Evolutionary conservation across 2,329 filamentous ascomycete species (phyloP), one percentile per base, ranked within the genome.

Genomic region (Aspergillus sp.): DNA sequence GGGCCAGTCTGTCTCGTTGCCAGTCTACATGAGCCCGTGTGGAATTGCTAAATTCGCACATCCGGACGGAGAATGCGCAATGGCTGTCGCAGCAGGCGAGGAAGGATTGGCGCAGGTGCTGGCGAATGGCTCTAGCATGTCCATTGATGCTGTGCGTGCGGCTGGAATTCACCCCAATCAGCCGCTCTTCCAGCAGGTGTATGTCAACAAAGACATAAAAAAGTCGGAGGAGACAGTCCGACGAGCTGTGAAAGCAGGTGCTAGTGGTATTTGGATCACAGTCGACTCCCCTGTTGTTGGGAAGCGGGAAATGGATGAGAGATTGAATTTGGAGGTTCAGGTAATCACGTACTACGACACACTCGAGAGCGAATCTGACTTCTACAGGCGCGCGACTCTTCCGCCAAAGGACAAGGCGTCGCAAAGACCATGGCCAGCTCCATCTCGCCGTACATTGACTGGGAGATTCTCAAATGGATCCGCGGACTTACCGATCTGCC

Each of bases 21-120:
- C 79, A 0, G 67, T 81, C 1, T 79, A 75, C 48, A 74, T 80
- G 32, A 77, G 78, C 1, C 73, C 78, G 0, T 73, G 75, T 0
- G 79, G 76, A 0, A 75, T 80, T 63, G 79, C 78, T 13, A 77
- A 77, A 47, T 72, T 81, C 15, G 77, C 78, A 0, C 77, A 81
- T 62, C 70, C 74, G 2, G 74, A 78, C 6, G 80, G 78, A 1
- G 80, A 82, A 61, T 68, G 76, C 13, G 78, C 77, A 0, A 72
- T 80, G 8, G 77, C 77, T 11, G 66, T 71, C 36, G 78, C 75
- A 2, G 80, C 77, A 10, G 75, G 73, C 0, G 70, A 70, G 11
- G 71, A 74, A 47, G 71, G 72, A 0, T 61, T 78, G 5, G 74
- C 69, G 0, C 77, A 75, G 72, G 75, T 72, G 3, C 64, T 76